Base-by-base conservation (phyloP, 192 early-diverging fungal genomes). In the Coemansia sp. region DNA sequence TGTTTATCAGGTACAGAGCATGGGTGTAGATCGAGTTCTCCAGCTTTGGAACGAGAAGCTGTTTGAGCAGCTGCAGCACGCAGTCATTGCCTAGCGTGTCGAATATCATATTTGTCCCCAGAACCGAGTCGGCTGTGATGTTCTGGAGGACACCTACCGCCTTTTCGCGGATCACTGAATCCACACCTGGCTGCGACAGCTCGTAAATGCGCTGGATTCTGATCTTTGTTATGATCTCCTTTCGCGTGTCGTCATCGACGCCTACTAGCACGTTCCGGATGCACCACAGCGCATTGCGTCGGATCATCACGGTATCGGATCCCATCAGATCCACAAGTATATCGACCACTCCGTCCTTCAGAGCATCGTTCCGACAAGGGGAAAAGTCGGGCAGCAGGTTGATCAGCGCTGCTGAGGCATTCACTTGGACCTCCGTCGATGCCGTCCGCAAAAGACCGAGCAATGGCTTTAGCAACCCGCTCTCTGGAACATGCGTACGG, bases 201-300 rank as follows among this genome's bases (percentile, higher is more conserved):
- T 50, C 27, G 20, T 57, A 50, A 20, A 79, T 52, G 22, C 67
- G 63, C 42, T 48, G 66, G 19, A 72, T 36, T 14, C 62, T 62
- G 29, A 79, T 56, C 27, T 61, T 63, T 13, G 44, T 63, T 4
- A 73, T 55, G 13, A 79, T 62, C 14, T 62, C 66, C 25, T 34
- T 61, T 29, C 67, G 50, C 19, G 63, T 73, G 52, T 66, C 76
- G 53, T 79, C 76, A 28, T 79, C 71, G 10, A 65, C 29, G 6
- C 33, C 42, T 25, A 65, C 48, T 23, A 79, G 70, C 33, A 73
- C 25, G 47, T 79, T 79, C 37, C 70, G 65, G 33, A 79, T 57
- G 29, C 70, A 61, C 76, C 76, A 79, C 60, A 79, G 61, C 17
- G 67, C 76, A 41, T 79, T 79, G 41, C 70, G 66, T 5, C 76